Percentiles rank a stretch among this genome's conserved stretches.
phyloP scores from a whole-genome alignment of 2,329 filamentous ascomycete genomes.

The Curvularia lunata region DNA sequence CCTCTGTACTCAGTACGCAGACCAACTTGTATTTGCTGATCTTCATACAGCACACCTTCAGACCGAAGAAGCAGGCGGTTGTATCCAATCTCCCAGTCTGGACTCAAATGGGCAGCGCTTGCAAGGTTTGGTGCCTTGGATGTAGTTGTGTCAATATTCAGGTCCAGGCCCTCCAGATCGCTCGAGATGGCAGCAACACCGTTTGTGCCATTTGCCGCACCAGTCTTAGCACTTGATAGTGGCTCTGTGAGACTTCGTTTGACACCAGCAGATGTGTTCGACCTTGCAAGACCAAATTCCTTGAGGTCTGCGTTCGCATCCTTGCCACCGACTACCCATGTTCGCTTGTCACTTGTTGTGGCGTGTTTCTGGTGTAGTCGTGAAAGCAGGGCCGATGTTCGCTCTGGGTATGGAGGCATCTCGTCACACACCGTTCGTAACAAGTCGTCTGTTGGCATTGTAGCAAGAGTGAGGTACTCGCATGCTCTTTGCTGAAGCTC shows the following conservation, averaged over 20 bases:
- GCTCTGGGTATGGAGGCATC: slow-evolving; percentile 97
- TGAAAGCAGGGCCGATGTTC: slow-evolving; percentile 89
- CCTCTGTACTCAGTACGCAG: slow-evolving; percentile 91
- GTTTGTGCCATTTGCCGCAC: slow-evolving; percentile 51
- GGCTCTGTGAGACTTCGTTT: slow-evolving; percentile 80
- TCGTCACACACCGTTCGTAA: slow-evolving; percentile 94
- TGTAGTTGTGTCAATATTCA: slow-evolving; percentile 67
- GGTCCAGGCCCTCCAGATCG: slow-evolving; percentile 78
- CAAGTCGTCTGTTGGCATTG: slow-evolving; percentile 85
- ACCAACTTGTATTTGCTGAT: slow-evolving; percentile 90
- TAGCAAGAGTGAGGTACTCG: slow-evolving; percentile 88
- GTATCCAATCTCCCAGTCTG: slow-evolving; percentile 92
- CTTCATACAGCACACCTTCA: slow-evolving; percentile 93
- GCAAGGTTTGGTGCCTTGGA: slow-evolving; percentile 81
- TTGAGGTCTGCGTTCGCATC: slow-evolving; percentile 84
- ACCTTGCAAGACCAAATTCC: slow-evolving; percentile 76
- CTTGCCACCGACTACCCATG: slow-evolving; percentile 97
- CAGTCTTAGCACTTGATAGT: slow-evolving; percentile 41
- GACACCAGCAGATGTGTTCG: slow-evolving; percentile 71
- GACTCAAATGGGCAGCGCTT: slow-evolving; percentile 88
- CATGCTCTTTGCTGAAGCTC: slow-evolving; percentile 96
- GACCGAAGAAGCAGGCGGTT: slow-evolving; percentile 78
- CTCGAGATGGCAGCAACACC: slow-evolving; percentile 60
- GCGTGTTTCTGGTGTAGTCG: slow-evolving; percentile 93
- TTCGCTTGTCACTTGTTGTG: slow-evolving; percentile 90